Conservation (phyloP, 257 asterid species). For the Solanum corneliomulleri region DNA sequence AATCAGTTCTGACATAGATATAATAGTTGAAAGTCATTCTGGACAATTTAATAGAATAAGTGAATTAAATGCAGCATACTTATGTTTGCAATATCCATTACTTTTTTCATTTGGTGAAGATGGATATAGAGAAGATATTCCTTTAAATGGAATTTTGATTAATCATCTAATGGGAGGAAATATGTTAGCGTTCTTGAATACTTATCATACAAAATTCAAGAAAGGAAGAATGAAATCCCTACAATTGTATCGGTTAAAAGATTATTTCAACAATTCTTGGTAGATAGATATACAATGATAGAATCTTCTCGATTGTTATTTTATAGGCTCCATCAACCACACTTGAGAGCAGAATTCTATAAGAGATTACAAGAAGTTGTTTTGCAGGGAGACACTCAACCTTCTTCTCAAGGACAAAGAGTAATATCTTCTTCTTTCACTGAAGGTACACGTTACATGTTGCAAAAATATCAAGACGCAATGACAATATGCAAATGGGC, state of each 20-base stretch:
- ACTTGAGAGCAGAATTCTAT: no score
- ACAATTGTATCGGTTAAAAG: neutral
- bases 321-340: neutral
- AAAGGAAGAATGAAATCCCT: no score
- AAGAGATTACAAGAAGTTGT: no score
- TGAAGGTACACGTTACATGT: neutral
- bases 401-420: no score
- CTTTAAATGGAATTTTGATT: no score
- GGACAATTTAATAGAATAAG: no score
- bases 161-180: neutral
- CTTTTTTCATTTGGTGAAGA: no score
- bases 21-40: no score
- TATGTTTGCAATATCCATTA: neutral
- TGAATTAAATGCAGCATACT: no score
- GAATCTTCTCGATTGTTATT: no score
- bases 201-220: neutral
- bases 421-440: neutral
- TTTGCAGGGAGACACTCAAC: no score
- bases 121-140: neutral
- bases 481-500: neutral
- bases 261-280: neutral
- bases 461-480: neutral
- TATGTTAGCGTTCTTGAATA: neutral
- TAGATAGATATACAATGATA: neutral
- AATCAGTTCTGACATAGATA: no score